Evolutionary conservation across 1,139 yeast genomes (phyloP).

Genomic region (Protomyces inundatus): DNA sequence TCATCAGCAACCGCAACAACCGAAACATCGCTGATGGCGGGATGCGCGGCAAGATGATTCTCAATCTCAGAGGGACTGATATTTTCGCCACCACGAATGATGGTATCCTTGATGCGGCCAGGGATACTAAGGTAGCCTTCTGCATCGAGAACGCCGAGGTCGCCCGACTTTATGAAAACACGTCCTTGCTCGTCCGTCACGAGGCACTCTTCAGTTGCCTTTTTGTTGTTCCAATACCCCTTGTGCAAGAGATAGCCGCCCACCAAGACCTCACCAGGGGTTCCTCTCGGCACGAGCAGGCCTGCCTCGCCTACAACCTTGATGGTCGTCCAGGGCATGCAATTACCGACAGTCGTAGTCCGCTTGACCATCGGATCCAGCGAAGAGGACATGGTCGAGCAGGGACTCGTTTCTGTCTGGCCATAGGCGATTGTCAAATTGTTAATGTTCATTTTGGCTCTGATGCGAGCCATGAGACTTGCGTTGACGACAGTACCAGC

Average conservation of each 20-base stretch:
- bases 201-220: slow-evolving; percentile 35
- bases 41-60: slow-evolving; percentile 37
- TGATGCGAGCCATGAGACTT: slow-evolving; percentile 1
- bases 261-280: slow-evolving; percentile 37
- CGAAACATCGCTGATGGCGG: slow-evolving; percentile 37
- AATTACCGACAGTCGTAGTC: slow-evolving; percentile 36
- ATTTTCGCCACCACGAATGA: slow-evolving; percentile 41
- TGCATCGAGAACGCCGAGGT: slow-evolving; percentile 38
- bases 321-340: slow-evolving; percentile 38
- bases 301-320: slow-evolving; percentile 34
- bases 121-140: slow-evolving; percentile 38
- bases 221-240: slow-evolving; percentile 36
- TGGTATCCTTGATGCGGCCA: slow-evolving; percentile 39
- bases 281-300: slow-evolving; percentile 33
- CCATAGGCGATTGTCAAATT: slow-evolving; percentile 40
- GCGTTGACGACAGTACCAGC: background rate
- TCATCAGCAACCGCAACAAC: slow-evolving; percentile 39
- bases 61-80: slow-evolving; percentile 40
- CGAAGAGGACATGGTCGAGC: slow-evolving; percentile 38
- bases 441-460: slow-evolving; percentile 32
- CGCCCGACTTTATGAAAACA: slow-evolving; percentile 40
- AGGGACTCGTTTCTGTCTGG: slow-evolving; percentile 41
- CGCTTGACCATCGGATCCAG: slow-evolving; percentile 35
- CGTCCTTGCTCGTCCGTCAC: slow-evolving; percentile 32
- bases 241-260: slow-evolving; percentile 39